Evolutionary conservation across 2,329 filamentous ascomycete species (phyloP).

Genomic region (Mariannaea sp.): DNA sequence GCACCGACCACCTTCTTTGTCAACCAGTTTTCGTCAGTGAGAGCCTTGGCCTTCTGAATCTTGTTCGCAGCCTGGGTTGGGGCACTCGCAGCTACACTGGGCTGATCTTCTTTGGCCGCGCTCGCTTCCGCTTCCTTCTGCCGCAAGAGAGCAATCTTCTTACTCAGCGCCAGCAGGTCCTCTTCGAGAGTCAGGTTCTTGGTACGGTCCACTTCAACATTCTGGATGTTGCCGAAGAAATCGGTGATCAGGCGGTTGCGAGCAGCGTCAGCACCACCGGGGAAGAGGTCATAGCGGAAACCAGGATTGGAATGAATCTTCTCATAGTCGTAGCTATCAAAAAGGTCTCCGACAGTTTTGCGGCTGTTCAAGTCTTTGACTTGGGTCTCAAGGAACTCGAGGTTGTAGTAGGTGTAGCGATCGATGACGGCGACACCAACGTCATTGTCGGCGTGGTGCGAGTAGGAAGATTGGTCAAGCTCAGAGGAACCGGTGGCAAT

Average conservation of each 20-base stretch:
- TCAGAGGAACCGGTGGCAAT: slow-evolving; percentile 96
- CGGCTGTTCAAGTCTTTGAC: slow-evolving; percentile 86
- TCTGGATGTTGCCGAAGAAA: slow-evolving; percentile 98
- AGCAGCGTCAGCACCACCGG: slow-evolving; percentile 77
- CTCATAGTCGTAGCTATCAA: slow-evolving; percentile 92
- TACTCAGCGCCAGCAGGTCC: slow-evolving; percentile 77
- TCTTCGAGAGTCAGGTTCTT: slow-evolving; percentile 66
- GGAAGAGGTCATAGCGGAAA: slow-evolving; percentile 93
- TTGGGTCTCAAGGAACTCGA: slow-evolving; percentile 92
- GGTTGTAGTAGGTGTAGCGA: slow-evolving; percentile 97
- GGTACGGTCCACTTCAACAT: slow-evolving; percentile 81
- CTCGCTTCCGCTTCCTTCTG: slow-evolving; percentile 51
- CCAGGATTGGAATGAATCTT: slow-evolving; percentile 95
- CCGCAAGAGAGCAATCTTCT: slow-evolving; percentile 62
- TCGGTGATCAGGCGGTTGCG: slow-evolving; percentile 86
- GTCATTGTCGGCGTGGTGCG: slow-evolving; percentile 96
- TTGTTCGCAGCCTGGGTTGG: slow-evolving; percentile 39
- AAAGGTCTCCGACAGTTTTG: slow-evolving; percentile 88
- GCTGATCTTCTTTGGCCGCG: slow-evolving; percentile 32
- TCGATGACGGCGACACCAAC: slow-evolving; percentile 98
- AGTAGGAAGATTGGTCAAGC: slow-evolving; percentile 95
- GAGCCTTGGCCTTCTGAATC: slow-evolving; percentile 55
- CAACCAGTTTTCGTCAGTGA: slow-evolving; percentile 70
- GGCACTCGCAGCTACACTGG: slow-evolving; percentile 37
- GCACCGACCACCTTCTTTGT: slow-evolving; percentile 67